Percentiles rank a stretch among this genome's conserved stretches.
Evolutionary conservation across 2,329 filamentous ascomycete species (phyloP).

Genomic region (Fusarium phyllophilum): DNA sequence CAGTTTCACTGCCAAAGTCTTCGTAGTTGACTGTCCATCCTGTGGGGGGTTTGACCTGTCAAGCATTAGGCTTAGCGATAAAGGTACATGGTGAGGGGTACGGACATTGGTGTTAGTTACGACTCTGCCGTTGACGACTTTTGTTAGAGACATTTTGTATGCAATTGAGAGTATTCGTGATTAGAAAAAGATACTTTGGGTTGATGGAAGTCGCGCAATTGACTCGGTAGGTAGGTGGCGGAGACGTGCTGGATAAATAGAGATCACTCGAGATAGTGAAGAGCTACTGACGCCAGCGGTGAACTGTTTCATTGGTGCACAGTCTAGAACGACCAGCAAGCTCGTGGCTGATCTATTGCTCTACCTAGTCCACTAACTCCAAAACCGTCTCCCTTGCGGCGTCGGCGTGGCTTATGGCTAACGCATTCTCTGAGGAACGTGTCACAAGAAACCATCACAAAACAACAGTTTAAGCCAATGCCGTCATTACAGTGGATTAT

Average conservation of each 20-base stretch:
- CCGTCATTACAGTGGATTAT: not conserved
- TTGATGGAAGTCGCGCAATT: not conserved
- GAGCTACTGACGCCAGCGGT: not conserved
- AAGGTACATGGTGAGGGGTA: accelerated
- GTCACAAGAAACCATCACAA: not conserved
- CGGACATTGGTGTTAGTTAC: not conserved
- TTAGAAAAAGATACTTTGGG: too few relatives aligned
- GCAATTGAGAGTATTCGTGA: accelerated
- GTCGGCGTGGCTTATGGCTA: too few relatives aligned
- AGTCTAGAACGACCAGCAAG: not conserved
- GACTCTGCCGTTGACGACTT: not conserved
- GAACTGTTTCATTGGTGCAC: not conserved
- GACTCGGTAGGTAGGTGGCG: not conserved
- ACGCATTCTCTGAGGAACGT: not conserved
- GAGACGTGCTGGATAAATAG: not conserved
- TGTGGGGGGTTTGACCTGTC: not conserved
- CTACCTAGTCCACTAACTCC: not conserved
- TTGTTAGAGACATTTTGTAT: not conserved
- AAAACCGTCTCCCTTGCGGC: not conserved
- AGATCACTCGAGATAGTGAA: not conserved
- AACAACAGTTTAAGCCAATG: not conserved
- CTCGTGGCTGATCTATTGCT: not conserved
- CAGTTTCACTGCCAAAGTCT: not conserved
- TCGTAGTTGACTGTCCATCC: not conserved
- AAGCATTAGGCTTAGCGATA: not conserved